Percentiles rank a stretch among this genome's conserved stretches.
Conservation (phyloP, 139 green algal species). For the Marvania coccoides region DNA sequence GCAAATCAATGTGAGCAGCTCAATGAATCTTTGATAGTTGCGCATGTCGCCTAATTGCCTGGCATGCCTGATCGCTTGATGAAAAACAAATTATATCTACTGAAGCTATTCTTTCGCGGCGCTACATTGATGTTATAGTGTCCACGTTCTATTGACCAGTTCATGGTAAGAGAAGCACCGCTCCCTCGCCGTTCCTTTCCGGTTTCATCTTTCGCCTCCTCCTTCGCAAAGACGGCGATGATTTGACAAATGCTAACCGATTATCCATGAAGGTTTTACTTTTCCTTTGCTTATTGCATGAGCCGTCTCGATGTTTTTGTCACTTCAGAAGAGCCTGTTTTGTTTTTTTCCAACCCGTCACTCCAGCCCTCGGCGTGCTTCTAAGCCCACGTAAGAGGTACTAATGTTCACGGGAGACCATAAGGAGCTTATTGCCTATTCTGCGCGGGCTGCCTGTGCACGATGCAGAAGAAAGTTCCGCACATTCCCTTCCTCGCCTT, state of each 20-base stretch:
- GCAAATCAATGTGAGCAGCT: too few species aligned
- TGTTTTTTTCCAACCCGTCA: background rate
- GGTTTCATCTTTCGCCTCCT: too few species aligned
- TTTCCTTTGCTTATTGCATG: conserved; percentile 29
- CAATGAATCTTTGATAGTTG: too few species aligned
- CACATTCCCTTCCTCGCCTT: background rate
- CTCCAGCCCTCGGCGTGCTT: background rate
- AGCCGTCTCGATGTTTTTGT: background rate
- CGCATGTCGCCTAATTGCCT: too few species aligned
- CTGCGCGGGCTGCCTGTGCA: conserved; percentile 5
- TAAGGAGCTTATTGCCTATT: conserved; percentile 23
- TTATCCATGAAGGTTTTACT: conserved; percentile 3
- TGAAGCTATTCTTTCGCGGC: too few species aligned
- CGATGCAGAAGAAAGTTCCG: conserved; percentile 8
- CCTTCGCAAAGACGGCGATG: too few species aligned
- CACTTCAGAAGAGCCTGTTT: background rate
- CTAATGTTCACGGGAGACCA: conserved; percentile 17
- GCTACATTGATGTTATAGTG: too few species aligned
- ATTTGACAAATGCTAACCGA: conserved; percentile 6
- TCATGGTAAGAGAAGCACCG: too few species aligned
- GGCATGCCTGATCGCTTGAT: too few species aligned
- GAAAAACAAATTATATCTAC: too few species aligned
- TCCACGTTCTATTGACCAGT: too few species aligned
- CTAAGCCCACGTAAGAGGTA: background rate
- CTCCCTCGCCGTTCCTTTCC: too few species aligned